Conservation (phyloP, 139 green algal species). For the Parachlorella kessleri region DNA sequence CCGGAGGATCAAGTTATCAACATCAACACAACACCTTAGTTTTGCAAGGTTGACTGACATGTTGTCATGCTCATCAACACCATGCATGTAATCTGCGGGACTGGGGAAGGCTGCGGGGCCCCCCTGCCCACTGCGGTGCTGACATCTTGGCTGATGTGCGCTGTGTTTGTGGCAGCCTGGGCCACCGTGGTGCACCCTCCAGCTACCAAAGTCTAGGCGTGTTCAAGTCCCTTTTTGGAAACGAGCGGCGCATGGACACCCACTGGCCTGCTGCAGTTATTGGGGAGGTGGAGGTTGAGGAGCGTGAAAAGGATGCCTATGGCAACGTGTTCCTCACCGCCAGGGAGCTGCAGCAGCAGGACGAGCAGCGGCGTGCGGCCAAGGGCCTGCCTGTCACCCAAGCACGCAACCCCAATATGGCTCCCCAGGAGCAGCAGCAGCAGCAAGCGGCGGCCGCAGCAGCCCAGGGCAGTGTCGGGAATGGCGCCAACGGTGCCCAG, state of each 20-base stretch:
- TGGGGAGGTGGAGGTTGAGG: conserved; percentile 59
- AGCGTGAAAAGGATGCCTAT: conserved; percentile 50
- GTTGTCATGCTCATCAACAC: too few species aligned
- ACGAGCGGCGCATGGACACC: too few species aligned
- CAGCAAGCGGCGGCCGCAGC: not conserved
- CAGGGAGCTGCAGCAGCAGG: conserved; percentile 61
- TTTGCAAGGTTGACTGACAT: too few species aligned
- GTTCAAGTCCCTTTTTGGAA: not conserved
- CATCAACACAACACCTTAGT: too few species aligned
- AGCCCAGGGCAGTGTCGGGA: not conserved
- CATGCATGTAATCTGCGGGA: too few species aligned
- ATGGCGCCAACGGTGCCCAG: not conserved
- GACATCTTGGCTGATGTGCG: too few species aligned
- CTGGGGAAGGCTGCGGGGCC: too few species aligned
- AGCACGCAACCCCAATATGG: conserved; percentile 21
- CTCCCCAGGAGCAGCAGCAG: conserved; percentile 6
- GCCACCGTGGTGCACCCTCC: too few species aligned
- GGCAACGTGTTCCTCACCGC: conserved; percentile 68
- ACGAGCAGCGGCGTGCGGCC: conserved; percentile 46
- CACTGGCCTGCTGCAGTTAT: conserved; percentile 31
- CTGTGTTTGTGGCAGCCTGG: too few species aligned
- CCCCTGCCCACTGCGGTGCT: too few species aligned
- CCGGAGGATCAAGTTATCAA: too few species aligned
- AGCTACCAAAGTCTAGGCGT: too few species aligned
- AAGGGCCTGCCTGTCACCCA: not conserved